Percentiles rank a stretch among this genome's conserved stretches.
phyloP scores from a whole-genome alignment of 2,329 filamentous ascomycete species.

The Colletotrichum sp. region DNA sequence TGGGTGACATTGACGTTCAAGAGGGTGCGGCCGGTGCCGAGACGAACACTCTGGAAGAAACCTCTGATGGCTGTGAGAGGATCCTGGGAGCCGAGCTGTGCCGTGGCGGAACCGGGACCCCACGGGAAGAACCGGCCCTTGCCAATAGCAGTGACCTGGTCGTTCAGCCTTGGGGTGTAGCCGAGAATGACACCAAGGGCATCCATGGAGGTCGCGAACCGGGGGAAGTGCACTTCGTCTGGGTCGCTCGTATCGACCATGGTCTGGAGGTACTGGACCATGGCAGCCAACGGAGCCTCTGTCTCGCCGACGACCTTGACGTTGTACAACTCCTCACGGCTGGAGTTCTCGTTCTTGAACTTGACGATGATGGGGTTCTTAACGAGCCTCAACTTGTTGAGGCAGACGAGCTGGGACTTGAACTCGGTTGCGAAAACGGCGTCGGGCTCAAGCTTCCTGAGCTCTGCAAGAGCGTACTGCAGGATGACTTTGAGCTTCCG shows the following conservation, averaged over 20 bases:
- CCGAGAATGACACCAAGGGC: conserved; percentile 59
- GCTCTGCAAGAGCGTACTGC: conserved; percentile 37
- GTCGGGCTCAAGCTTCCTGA: conserved; percentile 35
- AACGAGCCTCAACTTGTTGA: conserved; percentile 39
- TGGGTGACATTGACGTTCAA: conserved; percentile 62
- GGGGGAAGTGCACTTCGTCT: conserved; percentile 47
- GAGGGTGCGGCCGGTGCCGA: conserved; percentile 58
- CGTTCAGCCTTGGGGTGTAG: conserved; percentile 41
- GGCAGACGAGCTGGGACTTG: conserved; percentile 52
- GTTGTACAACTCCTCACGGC: conserved; percentile 37
- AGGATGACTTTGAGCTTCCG: conserved; percentile 50
- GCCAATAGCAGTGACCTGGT: conserved; percentile 46
- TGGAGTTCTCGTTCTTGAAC: conserved; percentile 36
- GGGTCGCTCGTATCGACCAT: conserved; percentile 42
- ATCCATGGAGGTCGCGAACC: conserved; percentile 53
- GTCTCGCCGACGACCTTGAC: conserved; percentile 47
- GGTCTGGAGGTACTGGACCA: conserved; percentile 51
- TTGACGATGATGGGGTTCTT: conserved; percentile 37
- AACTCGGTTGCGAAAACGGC: conserved; percentile 51
- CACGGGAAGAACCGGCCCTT: conserved; percentile 55
- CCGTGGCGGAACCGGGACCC: conserved; percentile 29
- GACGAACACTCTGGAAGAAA: conserved; percentile 60
- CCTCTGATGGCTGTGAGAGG: conserved; percentile 52
- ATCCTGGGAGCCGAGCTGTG: conserved; percentile 29
- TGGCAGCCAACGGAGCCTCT: conserved; percentile 40